Base-by-base conservation (phyloP, 768 basidiomycete species). In the Suillus clintonianus region DNA sequence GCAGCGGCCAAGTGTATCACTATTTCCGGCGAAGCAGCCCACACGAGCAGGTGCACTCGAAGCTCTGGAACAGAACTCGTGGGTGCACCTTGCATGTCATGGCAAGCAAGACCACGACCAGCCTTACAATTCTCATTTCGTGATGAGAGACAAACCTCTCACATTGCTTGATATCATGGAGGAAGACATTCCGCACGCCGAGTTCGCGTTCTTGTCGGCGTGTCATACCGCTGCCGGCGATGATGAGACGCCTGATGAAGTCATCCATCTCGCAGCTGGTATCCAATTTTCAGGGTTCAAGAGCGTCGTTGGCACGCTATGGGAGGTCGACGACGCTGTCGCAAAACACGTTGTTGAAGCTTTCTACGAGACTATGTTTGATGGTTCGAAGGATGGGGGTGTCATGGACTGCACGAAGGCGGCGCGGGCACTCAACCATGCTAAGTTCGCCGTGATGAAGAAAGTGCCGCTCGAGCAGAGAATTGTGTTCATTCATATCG, bases 21-120 rank as follows among this genome's bases (percentile, higher is more conserved):
- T 27, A 32, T 63, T 17, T 19, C 54, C 13, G 43, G 55, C 0
- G 14, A 30, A 0, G 15, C 5, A 19, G 53, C 62, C n/a, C 4
- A 63, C 62, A n/a, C 48, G 24, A 17, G n/a, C 30, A 17, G 56
- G 27, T 7, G 62, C 62, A 4, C 55, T 59, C 7, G 0, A 39
- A 11, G 30, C 45, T 24, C 19, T 69, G 11, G 22, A 42, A 27
- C 1, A 39, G n/a, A 53, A 67, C 41, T 10, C 43, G 1, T 71
- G 66, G 68, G 62, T 66, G 14, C 70, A 71, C 51, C 65, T 71
- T n/a, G 65, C 68, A 4, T 71, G 70, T 45, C 71, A 72, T 47
- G 71, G 64, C 4, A 47, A 22, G 10, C 63, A 64, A 22, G 45
- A 60, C 11, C 11, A 19, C 1, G 19, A 3, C 8, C 60, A 66